Base-by-base conservation (phyloP, 768 basidiomycete species). In the Macrolepiota albuminosa region DNA sequence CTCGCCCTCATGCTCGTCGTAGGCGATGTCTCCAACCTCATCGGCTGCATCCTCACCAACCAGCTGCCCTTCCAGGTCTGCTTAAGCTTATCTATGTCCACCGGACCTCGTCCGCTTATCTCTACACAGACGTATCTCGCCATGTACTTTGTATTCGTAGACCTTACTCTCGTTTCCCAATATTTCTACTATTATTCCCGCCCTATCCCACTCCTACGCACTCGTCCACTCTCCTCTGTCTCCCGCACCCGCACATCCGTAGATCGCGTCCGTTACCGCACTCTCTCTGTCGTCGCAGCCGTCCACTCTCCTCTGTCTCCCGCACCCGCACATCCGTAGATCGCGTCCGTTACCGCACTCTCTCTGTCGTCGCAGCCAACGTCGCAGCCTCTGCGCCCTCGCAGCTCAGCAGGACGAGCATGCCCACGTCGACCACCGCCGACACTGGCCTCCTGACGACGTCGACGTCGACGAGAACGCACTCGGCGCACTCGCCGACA, bases 21-120 rank as follows among this genome's bases (percentile, higher is more conserved):
- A 91, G 96, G 96, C 52, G 97, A 99, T 74, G 76, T 90, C 26
- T 94, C 95, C 21, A 98, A 98, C 72, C 81, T 98, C 34, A 72
- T 98, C 60, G 95, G 93, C 10, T 95, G 93, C 70, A 75, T 98
- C 60, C 78, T 99, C 57, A 98, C 97, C 3, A 83, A 89, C 66
- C 97, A 98, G 69, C 81, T 97, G 16, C 93, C 94, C 24, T 98
- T 99, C 72, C 96, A 98, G 75, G 94, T 93, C 57, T 52, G 36
- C 21, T 26, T 54, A 57, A 51, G 36, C 21, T 26, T 54, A 57
- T 46, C 48, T 24, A 53, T 51, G 39, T 37, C 48, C 54, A 1
- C 24, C 58, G 33, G 31, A 42, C 42, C 59, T 65, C n/a, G 61
- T 33, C 47, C 54, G 49, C 34, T 52, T 14, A 56, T 34, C 31